phyloP scores from a whole-genome alignment of 148 eudicot species.

The Rhododendron williamsianum region DNA sequence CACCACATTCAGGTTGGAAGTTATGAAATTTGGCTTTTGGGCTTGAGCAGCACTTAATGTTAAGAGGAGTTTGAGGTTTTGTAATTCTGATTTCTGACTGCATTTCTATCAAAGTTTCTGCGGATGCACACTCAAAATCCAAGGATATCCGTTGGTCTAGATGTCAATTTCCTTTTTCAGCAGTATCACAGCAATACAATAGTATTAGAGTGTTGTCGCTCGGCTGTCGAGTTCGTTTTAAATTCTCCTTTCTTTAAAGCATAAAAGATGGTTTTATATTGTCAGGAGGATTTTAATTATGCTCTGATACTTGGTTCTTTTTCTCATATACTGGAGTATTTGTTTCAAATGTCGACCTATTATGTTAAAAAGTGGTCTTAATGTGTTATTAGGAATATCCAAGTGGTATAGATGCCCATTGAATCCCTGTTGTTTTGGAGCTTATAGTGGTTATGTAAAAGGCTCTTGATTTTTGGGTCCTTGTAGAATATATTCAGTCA shows the following conservation, averaged over 20 bases:
- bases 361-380: neutral
- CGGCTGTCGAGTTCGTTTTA: neutral
- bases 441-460: neutral
- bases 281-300: neutral
- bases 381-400: neutral
- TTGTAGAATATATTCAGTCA: slow-evolving; percentile 10
- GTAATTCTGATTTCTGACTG: neutral
- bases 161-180: neutral
- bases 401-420: neutral
- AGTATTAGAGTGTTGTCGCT: neutral
- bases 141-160: neutral
- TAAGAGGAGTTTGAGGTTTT: neutral
- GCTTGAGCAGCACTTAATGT: neutral
- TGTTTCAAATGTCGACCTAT: neutral
- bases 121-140: neutral
- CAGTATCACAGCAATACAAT: neutral
- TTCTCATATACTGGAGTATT: no score
- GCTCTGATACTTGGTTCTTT: neutral
- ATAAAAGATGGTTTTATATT: neutral
- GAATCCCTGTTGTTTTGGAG: neutral
- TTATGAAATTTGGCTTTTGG: neutral
- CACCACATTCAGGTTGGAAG: neutral
- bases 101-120: neutral
- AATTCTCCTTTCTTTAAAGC: neutral
- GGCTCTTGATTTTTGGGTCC: neutral